These are phyloP conservation scores for Crithidia sp. DNA, from an alignment of 208 protist species.

Conservation along the genomic window DNA sequence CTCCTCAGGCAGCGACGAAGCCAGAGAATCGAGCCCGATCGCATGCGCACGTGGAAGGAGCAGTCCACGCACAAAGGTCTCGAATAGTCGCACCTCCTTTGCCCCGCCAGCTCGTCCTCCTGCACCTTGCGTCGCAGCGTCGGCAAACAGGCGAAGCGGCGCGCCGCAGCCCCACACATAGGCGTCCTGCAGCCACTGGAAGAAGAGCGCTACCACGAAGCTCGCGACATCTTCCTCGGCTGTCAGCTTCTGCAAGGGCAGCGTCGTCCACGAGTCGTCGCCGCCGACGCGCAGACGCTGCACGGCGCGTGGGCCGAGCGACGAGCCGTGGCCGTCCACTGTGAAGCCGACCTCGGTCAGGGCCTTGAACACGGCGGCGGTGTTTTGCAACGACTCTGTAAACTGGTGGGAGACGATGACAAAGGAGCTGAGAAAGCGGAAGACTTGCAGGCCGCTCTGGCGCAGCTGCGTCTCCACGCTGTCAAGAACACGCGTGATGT, in stretches of 20 bases:
- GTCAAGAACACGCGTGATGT: conserved; percentile 46
- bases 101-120: background rate
- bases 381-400: conserved; percentile 55
- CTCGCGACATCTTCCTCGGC: conserved; percentile 39
- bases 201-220: conserved; percentile 62
- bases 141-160: conserved; percentile 45
- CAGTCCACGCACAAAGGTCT: conserved; percentile 43
- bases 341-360: conserved; percentile 52
- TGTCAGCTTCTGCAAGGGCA: conserved; percentile 39
- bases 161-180: conserved; percentile 61
- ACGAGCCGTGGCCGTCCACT: conserved; percentile 48
- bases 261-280: conserved; percentile 47
- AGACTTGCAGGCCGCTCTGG: conserved; percentile 30
- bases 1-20: conserved; percentile 38
- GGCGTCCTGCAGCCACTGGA: conserved; percentile 66
- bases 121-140: background rate
- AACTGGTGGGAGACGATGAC: conserved; percentile 53
- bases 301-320: conserved; percentile 50
- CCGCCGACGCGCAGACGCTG: conserved; percentile 17
- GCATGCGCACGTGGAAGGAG: conserved; percentile 35
- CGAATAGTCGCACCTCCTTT: conserved; percentile 41
- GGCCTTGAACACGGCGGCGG: conserved; percentile 60
- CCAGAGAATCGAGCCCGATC: conserved; percentile 39
- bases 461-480: conserved; percentile 47
- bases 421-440: conserved; percentile 58